A percentile compares a stretch with the other conserved stretches of the same genome.
These are phyloP conservation scores for Calonectria pteridis DNA, from an alignment of 2,329 filamentous ascomycete genomes.

Conservation along the genomic window DNA sequence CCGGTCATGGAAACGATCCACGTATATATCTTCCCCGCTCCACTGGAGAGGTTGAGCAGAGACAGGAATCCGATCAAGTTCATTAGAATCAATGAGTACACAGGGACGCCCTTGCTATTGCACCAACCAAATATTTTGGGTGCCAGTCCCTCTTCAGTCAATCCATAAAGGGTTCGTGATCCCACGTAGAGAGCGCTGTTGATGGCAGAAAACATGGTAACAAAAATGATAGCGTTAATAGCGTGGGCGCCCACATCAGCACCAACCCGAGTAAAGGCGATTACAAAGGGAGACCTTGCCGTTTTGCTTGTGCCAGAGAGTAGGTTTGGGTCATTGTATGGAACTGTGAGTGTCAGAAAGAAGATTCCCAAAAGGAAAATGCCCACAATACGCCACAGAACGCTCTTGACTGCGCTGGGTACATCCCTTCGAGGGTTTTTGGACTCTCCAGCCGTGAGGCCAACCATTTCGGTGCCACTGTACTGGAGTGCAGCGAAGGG, in stretches of 20 bases:
- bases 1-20: slow-evolving; percentile 22
- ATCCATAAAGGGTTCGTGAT: slow-evolving; percentile 65
- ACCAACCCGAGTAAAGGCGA: slow-evolving; percentile 54
- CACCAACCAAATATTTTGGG: slow-evolving; percentile 65
- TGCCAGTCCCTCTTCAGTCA: slow-evolving; percentile 65
- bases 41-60: slow-evolving; percentile 29
- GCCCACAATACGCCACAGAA: slow-evolving; percentile 43
- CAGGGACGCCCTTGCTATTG: slow-evolving; percentile 57
- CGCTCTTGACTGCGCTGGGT: slow-evolving; percentile 39
- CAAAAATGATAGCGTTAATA: slow-evolving; percentile 67
- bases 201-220: slow-evolving; percentile 62
- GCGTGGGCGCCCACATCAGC: slow-evolving; percentile 43
- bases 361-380: slow-evolving; percentile 64
- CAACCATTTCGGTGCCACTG: slow-evolving; percentile 26
- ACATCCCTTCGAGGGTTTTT: slow-evolving; percentile 60
- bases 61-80: slow-evolving; percentile 32
- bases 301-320: slow-evolving; percentile 61
- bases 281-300: slow-evolving; percentile 63
- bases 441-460: slow-evolving; percentile 42
- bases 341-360: slow-evolving; percentile 65
- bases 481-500: slow-evolving; percentile 18
- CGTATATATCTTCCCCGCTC: slow-evolving; percentile 12
- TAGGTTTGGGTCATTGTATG: slow-evolving; percentile 63
- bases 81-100: slow-evolving; percentile 28
- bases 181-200: slow-evolving; percentile 69